Evolutionary conservation across 768 basidiomycete species (phyloP), one percentile per base, ranked within the genome.

Genomic region (Suillus cothurnatus): DNA sequence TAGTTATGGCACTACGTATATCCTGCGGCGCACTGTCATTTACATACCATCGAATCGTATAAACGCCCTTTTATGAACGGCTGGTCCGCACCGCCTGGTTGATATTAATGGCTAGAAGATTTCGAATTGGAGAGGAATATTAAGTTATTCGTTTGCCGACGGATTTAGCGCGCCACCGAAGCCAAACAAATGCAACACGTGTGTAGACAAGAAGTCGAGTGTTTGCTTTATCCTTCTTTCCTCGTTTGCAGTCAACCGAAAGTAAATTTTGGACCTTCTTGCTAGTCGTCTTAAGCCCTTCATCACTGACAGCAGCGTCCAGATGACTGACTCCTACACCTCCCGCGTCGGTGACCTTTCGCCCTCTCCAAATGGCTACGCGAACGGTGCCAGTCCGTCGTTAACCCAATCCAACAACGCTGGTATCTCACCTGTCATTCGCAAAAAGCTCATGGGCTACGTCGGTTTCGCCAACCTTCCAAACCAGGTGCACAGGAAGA

Each of bases 401-500:
- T 77, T 89, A 49, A 80, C 77, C 61, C 76, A 71, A 64, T 75
- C 78, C 32, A 73, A 73, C 69, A 70, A 73, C 3, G 53, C 73
- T 19, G 76, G 72, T 23, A 31, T 76, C 43, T 69, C 80, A 61
- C 74, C 79, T 65, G 79, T 84, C 72, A 84, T 85, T 69, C 91
- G 93, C 80, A 95, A 95, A 88, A 95, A 95, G 81, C 84, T 96
- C 72, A 93, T 92, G 87, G 93, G 94, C 73, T 96, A 94, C 76
- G 94, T 97, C 66, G 94, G 94, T 61, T 97, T 99, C 76, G 94
- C 96, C 76, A 99, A 97, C 79, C 86, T 99, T 60, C 97, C 97
- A 59, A 99, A 99, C 86, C 97, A 99, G 80, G 97, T 99, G 53
- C 97, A 99, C 81, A 91, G 97, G 80, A 94, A 97, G 83, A 97